Evolutionary conservation across 169 alveolate species (phyloP).

Genomic region (Plasmodium reichenowi): DNA sequence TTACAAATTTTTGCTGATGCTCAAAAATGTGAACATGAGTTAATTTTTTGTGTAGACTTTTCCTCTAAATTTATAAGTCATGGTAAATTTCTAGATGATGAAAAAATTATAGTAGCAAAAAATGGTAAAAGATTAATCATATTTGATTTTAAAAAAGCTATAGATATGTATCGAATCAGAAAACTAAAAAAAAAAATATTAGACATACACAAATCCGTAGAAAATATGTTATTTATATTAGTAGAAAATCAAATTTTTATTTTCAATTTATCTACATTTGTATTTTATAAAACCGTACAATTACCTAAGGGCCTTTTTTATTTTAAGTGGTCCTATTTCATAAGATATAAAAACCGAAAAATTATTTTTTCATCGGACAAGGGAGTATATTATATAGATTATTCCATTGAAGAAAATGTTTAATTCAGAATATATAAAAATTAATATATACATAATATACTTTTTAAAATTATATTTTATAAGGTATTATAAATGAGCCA

Average conservation of each 20-base stretch:
- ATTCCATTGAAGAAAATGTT: conserved; percentile 49
- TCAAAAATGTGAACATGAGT: conserved; percentile 60
- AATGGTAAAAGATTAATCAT: conserved; percentile 75
- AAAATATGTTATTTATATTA: conserved; percentile 74
- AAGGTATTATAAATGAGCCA: no score
- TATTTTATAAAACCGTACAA: conserved; percentile 56
- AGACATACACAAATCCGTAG: conserved; percentile 69
- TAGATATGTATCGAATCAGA: conserved; percentile 77
- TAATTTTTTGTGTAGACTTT: conserved; percentile 77
- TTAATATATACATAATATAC: no score
- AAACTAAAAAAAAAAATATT: conserved; percentile 73
- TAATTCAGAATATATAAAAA: neutral
- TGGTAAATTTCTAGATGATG: conserved; percentile 78
- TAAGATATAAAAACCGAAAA: conserved; percentile 66
- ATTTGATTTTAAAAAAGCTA: conserved; percentile 77
- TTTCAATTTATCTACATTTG: conserved; percentile 71
- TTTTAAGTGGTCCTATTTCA: conserved; percentile 76
- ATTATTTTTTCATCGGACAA: conserved; percentile 66
- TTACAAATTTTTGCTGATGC: conserved; percentile 46
- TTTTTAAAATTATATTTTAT: no score
- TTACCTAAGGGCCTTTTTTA: conserved; percentile 66
- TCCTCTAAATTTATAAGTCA: conserved; percentile 77
- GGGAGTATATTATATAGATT: conserved; percentile 71
- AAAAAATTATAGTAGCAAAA: conserved; percentile 76
- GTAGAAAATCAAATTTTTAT: conserved; percentile 70